phyloP scores from a whole-genome alignment of 768 basidiomycete genomes.

The Tricholoma flavovirens region DNA sequence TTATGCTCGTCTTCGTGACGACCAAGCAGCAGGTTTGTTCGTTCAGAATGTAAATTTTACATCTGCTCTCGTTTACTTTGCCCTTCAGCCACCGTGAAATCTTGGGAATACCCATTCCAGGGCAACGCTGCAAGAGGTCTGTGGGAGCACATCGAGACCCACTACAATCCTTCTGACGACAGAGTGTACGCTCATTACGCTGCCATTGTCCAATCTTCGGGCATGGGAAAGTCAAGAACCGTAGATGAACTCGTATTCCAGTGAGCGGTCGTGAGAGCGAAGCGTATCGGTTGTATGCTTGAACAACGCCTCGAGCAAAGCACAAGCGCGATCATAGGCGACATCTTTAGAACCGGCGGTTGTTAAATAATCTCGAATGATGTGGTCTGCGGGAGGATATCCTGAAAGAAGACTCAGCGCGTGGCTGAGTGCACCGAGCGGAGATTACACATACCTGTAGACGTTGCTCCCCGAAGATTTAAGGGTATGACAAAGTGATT shows the following conservation, averaged over 20 bases:
- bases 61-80: background rate
- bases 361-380: background rate
- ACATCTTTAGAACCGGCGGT: background rate
- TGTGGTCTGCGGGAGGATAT: background rate
- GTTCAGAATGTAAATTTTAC: background rate
- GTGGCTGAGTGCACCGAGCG: background rate
- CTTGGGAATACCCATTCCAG: background rate
- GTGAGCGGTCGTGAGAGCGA: too few species aligned
- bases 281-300: background rate
- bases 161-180: background rate
- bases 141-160: background rate
- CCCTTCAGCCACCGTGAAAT: background rate
- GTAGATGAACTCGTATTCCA: background rate
- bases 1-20: background rate
- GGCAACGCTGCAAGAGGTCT: background rate
- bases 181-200: background rate
- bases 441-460: slow-evolving; percentile 4
- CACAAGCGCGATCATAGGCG: background rate
- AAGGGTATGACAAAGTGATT: slow-evolving; percentile 12
- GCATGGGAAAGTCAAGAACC: slow-evolving; percentile 9
- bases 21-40: background rate
- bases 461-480: slow-evolving; percentile 7
- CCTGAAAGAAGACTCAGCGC: background rate
- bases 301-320: background rate
- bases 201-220: slow-evolving; percentile 14